Conservation (phyloP, 108 stramenopile species). For the Craspedostauros australis region DNA sequence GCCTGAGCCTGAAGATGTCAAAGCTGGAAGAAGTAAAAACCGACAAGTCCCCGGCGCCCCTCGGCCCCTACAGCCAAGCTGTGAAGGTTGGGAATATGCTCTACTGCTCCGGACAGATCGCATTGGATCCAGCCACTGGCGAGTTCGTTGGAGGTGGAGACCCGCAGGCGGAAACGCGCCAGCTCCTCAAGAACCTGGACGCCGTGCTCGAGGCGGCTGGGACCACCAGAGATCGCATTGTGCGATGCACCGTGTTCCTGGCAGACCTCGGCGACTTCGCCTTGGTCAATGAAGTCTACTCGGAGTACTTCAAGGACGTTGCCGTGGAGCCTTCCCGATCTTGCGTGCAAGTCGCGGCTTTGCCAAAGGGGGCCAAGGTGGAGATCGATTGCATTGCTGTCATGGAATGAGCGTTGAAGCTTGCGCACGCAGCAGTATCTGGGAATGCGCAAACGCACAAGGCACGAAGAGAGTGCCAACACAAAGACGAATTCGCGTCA, state of each 20-base stretch:
- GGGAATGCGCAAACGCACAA: too few relatives aligned
- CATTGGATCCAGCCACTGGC: slow-evolving; percentile 29
- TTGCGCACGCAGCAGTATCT: too few relatives aligned
- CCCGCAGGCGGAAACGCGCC: slow-evolving; percentile 29
- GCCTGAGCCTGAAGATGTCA: too few relatives aligned
- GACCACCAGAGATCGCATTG: slow-evolving; percentile 25
- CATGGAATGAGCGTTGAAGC: too few relatives aligned
- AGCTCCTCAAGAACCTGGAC: slow-evolving; percentile 40
- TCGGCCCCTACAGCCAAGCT: slow-evolving; percentile 54
- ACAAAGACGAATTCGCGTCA: too few relatives aligned
- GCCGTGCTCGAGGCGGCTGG: slow-evolving; percentile 37
- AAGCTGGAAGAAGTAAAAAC: slow-evolving; percentile 35
- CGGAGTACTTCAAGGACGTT: slow-evolving; percentile 42
- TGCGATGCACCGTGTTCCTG: slow-evolving; percentile 49
- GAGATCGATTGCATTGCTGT: slow-evolving; percentile 53
- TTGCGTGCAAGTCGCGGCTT: slow-evolving; percentile 38
- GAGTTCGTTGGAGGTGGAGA: slow-evolving; percentile 37
- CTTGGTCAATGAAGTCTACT: slow-evolving; percentile 48
- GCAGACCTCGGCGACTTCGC: slow-evolving; percentile 36
- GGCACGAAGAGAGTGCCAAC: too few relatives aligned
- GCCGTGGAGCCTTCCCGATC: slow-evolving; percentile 36
- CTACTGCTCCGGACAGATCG: slow-evolving; percentile 46
- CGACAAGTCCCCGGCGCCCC: slow-evolving; percentile 28
- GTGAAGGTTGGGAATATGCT: slow-evolving; percentile 27
- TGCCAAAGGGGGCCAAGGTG: slow-evolving; percentile 45